Evolutionary conservation across 2,329 filamentous ascomycete genomes (phyloP).

Genomic region (Fusarium sp.): DNA sequence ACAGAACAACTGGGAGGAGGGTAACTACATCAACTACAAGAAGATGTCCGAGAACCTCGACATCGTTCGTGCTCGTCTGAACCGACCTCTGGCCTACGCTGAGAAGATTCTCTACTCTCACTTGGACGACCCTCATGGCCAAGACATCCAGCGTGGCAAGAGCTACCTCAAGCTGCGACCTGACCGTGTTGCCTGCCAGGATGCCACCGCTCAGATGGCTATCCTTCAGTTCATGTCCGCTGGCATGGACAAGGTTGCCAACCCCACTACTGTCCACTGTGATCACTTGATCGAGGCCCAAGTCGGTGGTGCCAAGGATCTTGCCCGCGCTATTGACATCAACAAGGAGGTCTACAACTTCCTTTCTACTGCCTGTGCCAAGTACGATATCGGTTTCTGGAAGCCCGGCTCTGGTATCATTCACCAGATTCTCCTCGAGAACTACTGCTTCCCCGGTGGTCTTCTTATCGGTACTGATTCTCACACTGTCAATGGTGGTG

Average conservation of each 20-base stretch:
- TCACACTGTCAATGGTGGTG: slow-evolving; percentile 96
- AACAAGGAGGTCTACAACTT: slow-evolving; percentile 99
- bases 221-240: slow-evolving; percentile 99
- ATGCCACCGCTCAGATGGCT: slow-evolving; percentile 99
- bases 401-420: slow-evolving; percentile 98
- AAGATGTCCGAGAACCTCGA: slow-evolving; percentile 98
- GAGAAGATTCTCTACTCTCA: slow-evolving; percentile 99
- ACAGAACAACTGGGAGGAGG: slow-evolving; percentile 96
- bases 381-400: slow-evolving; percentile 99
- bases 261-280: slow-evolving; percentile 95
- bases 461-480: slow-evolving; percentile 98
- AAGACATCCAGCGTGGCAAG: slow-evolving; percentile 94
- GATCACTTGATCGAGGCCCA: slow-evolving; percentile 99
- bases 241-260: slow-evolving; percentile 93
- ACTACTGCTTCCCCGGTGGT: slow-evolving; percentile 99
- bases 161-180: slow-evolving; percentile 97
- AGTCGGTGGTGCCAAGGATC: slow-evolving; percentile 90
- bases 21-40: slow-evolving; percentile 99
- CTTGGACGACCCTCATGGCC: slow-evolving; percentile 93
- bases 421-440: slow-evolving; percentile 97
- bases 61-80: slow-evolving; percentile 87
- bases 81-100: slow-evolving; percentile 91
- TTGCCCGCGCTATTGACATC: slow-evolving; percentile 87
- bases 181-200: slow-evolving; percentile 98
- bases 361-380: slow-evolving; percentile 89